Evolutionary conservation across 441 rosid genomes (phyloP).

Genomic region (Eutrema salsugineum): DNA sequence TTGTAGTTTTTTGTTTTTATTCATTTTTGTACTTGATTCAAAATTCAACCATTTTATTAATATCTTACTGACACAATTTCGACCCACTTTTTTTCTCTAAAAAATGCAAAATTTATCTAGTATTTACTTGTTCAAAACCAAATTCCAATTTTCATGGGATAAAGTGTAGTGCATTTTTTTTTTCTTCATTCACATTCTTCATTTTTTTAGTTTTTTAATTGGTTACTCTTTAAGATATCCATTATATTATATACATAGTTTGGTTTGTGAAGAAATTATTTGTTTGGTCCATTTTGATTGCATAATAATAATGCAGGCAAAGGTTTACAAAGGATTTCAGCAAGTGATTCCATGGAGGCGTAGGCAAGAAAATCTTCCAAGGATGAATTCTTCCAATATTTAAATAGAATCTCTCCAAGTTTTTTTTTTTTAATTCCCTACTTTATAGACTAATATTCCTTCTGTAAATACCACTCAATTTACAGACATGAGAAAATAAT

Average conservation of each 20-base stretch:
- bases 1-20: not conserved
- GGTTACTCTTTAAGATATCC: not conserved
- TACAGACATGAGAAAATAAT: not conserved
- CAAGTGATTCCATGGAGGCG: constrained; percentile 67
- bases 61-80: not conserved
- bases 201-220: not conserved
- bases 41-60: not conserved
- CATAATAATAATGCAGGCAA: constrained; percentile 36
- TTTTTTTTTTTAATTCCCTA: not conserved
- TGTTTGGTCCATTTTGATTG: not conserved
- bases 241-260: not conserved
- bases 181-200: not conserved
- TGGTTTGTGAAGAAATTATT: not conserved
- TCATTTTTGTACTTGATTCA: not conserved
- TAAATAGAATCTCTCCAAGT: constrained; percentile 2
- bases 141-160: not conserved
- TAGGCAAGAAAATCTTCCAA: constrained; percentile 27
- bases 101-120: not conserved
- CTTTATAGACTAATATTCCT: not conserved
- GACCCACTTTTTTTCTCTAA: not conserved
- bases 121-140: not conserved
- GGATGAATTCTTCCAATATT: constrained; percentile 26
- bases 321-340: constrained; percentile 52
- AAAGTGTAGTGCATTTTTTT: not conserved
- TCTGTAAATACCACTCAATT: not conserved